Evolutionary conservation across 2,329 filamentous ascomycete species (phyloP), one percentile per base, ranked within the genome.

Genomic region (Hymenoscyphus salicellus): DNA sequence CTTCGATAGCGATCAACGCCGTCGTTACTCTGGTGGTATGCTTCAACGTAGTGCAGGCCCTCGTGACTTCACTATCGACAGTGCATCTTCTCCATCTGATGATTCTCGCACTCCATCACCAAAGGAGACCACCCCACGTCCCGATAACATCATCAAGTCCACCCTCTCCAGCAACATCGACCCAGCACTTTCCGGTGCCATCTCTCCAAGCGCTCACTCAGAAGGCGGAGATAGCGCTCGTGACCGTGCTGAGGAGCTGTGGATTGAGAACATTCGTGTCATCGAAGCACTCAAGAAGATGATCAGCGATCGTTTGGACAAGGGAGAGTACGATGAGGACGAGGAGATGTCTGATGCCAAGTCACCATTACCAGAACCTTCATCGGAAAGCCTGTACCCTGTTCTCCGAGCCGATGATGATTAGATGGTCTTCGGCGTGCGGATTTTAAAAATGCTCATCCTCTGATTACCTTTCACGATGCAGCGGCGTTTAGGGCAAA

Each of bases 1-100:
- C 72, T 89, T 89, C 68, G 86, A 88, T 64, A 80, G 79, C 67
- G 85, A 86, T 69, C 84, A 86, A 73, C 85, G 86, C 58, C 85
- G 87, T 60, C 85, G 87, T 65, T 89, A 86, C 77, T 86, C 86
- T 38, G 86, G 87, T 49, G 86, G 87, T 58, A 84, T 89, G 81
- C 83, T 90, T 52, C 88, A 90, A 77, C 82, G 83, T 61, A 82
- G 83, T 52, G 79, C 77, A 20, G 78, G 78, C 17, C 77, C 81
- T 43, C 78, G 80, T 30, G 78, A 79, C 23, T 26, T 41, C 56
- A 56, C 61, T 30, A 74, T 74, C 43, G 61, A 75, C 74, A 70
- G 75, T 28, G 57, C 60, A 8, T 62, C 63, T 8, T 65, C 66
- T 55, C 46, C 60, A 30, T 41, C 60, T 41, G 70, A 75, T 32